Conservation (phyloP, 345 rosid species). For the Streptanthus diversifolius region DNA sequence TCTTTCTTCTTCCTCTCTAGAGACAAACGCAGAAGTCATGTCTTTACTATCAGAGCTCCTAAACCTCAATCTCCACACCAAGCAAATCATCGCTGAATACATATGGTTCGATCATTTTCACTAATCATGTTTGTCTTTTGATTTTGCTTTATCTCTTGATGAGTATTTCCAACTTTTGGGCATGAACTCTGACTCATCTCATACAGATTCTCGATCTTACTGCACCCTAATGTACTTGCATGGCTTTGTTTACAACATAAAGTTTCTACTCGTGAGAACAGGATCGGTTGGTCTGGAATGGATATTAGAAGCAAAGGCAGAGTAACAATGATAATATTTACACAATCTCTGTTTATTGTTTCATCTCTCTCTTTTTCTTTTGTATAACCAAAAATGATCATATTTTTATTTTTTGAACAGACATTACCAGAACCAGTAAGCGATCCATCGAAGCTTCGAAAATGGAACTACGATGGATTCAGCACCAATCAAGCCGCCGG, state of each 20-base stretch:
- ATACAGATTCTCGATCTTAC: not conserved
- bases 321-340: conserved; percentile 35
- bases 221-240: not conserved
- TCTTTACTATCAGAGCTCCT: conserved; percentile 42
- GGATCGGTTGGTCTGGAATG: conserved; percentile 87
- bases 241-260: conserved; percentile 7
- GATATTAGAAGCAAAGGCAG: conserved; percentile 88
- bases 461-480: conserved; percentile 97
- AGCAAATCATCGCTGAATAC: conserved; percentile 84
- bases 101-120: conserved; percentile 53
- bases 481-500: conserved; percentile 96
- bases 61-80: conserved; percentile 64
- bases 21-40: not conserved
- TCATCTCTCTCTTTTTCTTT: not conserved
- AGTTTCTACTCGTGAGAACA: conserved; percentile 19
- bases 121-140: not conserved
- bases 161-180: not conserved
- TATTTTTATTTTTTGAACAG: conserved; percentile 29
- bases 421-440: conserved; percentile 74
- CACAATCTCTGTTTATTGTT: not conserved
- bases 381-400: not conserved
- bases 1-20: not conserved
- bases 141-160: not conserved
- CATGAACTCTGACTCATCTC: conserved; percentile 2
- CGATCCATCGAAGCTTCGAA: conserved; percentile 89